Evolutionary conservation across 202 grass and related monocot species (phyloP).

Genomic region (Cymbopogon flexuosus): DNA sequence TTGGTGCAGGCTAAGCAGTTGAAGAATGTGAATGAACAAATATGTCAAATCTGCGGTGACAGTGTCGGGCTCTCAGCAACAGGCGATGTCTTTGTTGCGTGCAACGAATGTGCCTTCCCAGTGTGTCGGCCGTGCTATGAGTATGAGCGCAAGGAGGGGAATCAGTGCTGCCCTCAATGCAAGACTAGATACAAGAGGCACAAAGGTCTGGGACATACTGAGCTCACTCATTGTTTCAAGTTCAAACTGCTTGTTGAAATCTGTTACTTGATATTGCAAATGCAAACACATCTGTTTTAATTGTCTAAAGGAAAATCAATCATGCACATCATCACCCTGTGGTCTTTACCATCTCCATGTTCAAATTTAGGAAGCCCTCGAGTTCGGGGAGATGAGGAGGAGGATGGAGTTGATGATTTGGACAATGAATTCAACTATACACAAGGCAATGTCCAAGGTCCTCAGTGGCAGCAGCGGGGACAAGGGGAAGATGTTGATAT

Average conservation of each 20-base stretch:
- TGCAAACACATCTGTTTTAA: neutral
- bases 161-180: constrained; percentile 93
- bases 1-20: constrained; percentile 58
- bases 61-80: constrained; percentile 58
- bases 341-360: neutral
- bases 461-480: constrained; percentile 62
- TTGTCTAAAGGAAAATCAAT: neutral
- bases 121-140: constrained; percentile 94
- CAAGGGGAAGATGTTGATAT: constrained; percentile 70
- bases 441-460: constrained; percentile 51
- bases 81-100: constrained; percentile 82
- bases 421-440: constrained; percentile 88
- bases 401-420: constrained; percentile 93
- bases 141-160: constrained; percentile 88
- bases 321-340: neutral
- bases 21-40: constrained; percentile 47
- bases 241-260: neutral
- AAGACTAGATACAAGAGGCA: constrained; percentile 98
- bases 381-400: constrained; percentile 91
- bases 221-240: neutral
- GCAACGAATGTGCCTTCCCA: constrained; percentile 97
- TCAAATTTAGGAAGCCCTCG: constrained; percentile 72
- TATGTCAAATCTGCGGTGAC: constrained; percentile 89
- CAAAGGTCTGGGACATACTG: constrained; percentile 47
- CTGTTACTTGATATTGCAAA: neutral